Base-by-base conservation (phyloP, 768 basidiomycete species). In the Leccinum rimulosum region DNA sequence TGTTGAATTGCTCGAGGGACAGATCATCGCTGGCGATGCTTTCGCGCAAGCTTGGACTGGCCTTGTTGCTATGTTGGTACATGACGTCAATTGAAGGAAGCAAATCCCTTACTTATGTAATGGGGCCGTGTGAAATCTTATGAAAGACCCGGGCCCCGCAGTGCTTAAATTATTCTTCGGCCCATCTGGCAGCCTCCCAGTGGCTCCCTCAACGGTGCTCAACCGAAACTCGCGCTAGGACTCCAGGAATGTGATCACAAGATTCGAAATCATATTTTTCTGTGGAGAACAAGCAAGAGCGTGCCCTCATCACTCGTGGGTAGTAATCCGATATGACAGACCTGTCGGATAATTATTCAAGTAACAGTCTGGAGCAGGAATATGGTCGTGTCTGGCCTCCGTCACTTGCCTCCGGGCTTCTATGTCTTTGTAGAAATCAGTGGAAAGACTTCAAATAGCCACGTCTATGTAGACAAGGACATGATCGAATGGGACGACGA, bases 11-110 rank as follows among this genome's bases (percentile, higher is more conserved):
- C 52, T 84, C 82, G 1, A 87, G 82, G 0, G 84, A 65, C 2
- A 97, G 74, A 19, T 90, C 87, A 1, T 96, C 96, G 43, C 87
- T 84, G 35, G 95, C 89, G 61, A 99, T 84, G 65, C 84, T 88
- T 70, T 90, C 91, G 48, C 95, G 81, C 56, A 99, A 72, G 30
- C 82, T 81, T 12, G 95, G 94, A 73, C 98, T 99, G 65, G 87
- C 85, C 76, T 93, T 95, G 74, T 96, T 31, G 31, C 31, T 31
- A 31, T 31, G 31, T 31, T 11, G 31, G 31, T 31, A 31, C 31
- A 31, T 31, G 10, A 31, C 31, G 31, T 31, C 31, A 31, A 31
- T 1, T 4, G 31, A 10, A 31, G 31, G 31, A 31, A 31, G 31
- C 10, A 31, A 25, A 31, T 10, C 31, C 31, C 31, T 11, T 31